Base-by-base conservation (phyloP, 164 flowering plant genomes). In the Liquidambar formosana region DNA sequence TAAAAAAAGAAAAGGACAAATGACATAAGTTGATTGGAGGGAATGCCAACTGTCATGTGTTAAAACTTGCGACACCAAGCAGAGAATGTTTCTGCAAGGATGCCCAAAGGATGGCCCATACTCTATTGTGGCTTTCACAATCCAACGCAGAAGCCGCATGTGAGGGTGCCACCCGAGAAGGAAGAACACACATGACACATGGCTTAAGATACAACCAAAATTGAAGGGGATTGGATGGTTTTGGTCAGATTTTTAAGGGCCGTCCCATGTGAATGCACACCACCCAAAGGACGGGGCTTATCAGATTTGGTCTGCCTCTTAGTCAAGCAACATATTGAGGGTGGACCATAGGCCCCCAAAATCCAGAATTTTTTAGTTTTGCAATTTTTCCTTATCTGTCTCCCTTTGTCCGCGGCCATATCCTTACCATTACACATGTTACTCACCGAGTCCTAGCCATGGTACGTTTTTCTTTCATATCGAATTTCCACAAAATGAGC, bases 201-300 rank as follows among this genome's bases (percentile, higher is more conserved):
- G 41, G 41, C 6, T n/a, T 15, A 3, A 5, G n/a, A 49, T 49
- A 16, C n/a, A 49, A 49, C 53, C 41, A 49, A 49, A 13, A 48
- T 23, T 38, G 64, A 63, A 48, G 41, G 41, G 21, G 64, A 69
- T 69, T 74, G 69, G 61, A 64, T 74, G 73, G 57, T 41, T 64
- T 56, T 69, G 54, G 57, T 65, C 65, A 25, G 1, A 6, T 19
- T 69, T 63, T 49, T 4, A 6, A 6, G 4, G 46, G 58, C 58
- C 33, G 23, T 54, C 65, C 73, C 77, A 68, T 69, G 73, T 69
- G 77, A 62, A 57, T 6, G 51, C 43, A 52, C 47, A 46, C n/a
- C 64, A 57, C 28, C n/a, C 59, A 25, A 51, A 57, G 48, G 19
- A 52, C 54, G 18, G 2, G 41, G 49, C 33, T 63, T 54, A 54